These are phyloP conservation scores for Papilionanthe hybrid DNA, from an alignment of 116 monocot genomes.

Conservation along the genomic window DNA sequence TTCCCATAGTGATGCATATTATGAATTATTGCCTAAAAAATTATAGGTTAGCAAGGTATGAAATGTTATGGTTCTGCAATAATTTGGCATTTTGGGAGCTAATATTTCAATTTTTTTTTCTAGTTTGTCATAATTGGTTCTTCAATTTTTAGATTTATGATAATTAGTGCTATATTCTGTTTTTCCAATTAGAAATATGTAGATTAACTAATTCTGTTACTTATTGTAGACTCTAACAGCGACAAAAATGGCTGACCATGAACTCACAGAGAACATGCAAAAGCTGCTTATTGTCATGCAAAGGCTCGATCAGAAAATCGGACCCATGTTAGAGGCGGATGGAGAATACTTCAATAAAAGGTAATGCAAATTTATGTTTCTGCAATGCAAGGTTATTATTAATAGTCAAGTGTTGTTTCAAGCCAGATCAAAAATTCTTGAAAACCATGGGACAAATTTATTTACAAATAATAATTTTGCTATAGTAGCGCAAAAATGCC, in stretches of 20 bases:
- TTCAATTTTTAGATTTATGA: not conserved
- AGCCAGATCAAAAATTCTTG: too few relatives aligned
- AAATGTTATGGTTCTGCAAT: too few relatives aligned
- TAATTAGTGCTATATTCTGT: not conserved
- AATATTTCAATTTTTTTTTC: not conserved
- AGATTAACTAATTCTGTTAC: not conserved
- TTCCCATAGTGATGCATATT: too few relatives aligned
- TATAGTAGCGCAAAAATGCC: too few relatives aligned
- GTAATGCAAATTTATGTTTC: conserved; percentile 17
- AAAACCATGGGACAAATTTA: too few relatives aligned
- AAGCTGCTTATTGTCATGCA: conserved; percentile 92
- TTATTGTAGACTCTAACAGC: conserved; percentile 64
- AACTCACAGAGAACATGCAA: conserved; percentile 79
- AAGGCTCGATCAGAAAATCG: conserved; percentile 84
- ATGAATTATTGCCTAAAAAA: too few relatives aligned
- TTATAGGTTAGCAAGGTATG: too few relatives aligned
- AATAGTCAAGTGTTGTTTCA: not conserved
- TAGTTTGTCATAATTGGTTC: not conserved
- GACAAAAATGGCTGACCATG: conserved; percentile 73
- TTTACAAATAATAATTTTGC: too few relatives aligned
- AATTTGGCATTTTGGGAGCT: too few relatives aligned
- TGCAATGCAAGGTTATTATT: not conserved
- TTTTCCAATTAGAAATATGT: not conserved
- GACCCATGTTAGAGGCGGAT: conserved; percentile 81
- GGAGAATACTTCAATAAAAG: conserved; percentile 83